Percentiles rank a stretch among this genome's conserved stretches.
phyloP scores from a whole-genome alignment of 352 stramenopile species.

The Nothophytophthora sp. region DNA sequence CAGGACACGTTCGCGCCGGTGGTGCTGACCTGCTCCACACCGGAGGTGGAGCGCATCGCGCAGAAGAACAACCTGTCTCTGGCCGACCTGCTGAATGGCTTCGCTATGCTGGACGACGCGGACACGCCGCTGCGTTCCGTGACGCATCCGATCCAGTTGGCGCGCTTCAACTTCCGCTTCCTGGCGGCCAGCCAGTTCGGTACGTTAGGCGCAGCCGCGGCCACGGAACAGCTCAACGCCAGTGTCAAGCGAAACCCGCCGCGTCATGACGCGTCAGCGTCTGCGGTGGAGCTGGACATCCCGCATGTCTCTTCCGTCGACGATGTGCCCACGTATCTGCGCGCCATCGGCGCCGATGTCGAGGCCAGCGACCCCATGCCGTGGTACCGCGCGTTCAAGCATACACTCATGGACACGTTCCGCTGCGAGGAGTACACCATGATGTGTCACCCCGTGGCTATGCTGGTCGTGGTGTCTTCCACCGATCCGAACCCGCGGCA shows the following conservation, averaged over 20 bases:
- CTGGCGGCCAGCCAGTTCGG: slow-evolving; percentile 55
- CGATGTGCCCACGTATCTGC: slow-evolving; percentile 71
- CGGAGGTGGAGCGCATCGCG: slow-evolving; percentile 77
- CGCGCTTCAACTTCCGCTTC: slow-evolving; percentile 82
- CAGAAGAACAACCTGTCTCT: slow-evolving; percentile 85
- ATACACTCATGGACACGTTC: slow-evolving; percentile 81
- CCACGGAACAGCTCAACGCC: slow-evolving; percentile 63
- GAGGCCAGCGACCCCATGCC: slow-evolving; percentile 54
- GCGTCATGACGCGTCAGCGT: slow-evolving; percentile 16
- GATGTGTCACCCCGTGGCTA: slow-evolving; percentile 68
- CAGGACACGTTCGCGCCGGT: slow-evolving; percentile 79
- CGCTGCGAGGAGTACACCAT: slow-evolving; percentile 82
- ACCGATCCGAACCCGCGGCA: slow-evolving; percentile 80
- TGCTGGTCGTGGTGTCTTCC: slow-evolving; percentile 81
- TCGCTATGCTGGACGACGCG: slow-evolving; percentile 54
- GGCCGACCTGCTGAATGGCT: slow-evolving; percentile 75
- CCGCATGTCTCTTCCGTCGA: slow-evolving; percentile 53
- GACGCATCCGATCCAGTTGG: slow-evolving; percentile 59
- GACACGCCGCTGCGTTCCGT: slow-evolving; percentile 80
- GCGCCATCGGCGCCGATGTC: slow-evolving; percentile 46
- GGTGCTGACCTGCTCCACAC: slow-evolving; percentile 76
- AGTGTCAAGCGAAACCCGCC: slow-evolving; percentile 60
- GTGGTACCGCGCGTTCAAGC: slow-evolving; percentile 84
- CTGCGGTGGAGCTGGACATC: slow-evolving; percentile 63
- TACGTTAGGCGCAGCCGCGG: slow-evolving; percentile 41